A percentile compares a stretch with the other conserved stretches of the same genome.
These are phyloP conservation scores for Sphaerobolus stellatus DNA, from an alignment of 1,284 basidiomycete genomes.

Conservation along the genomic window DNA sequence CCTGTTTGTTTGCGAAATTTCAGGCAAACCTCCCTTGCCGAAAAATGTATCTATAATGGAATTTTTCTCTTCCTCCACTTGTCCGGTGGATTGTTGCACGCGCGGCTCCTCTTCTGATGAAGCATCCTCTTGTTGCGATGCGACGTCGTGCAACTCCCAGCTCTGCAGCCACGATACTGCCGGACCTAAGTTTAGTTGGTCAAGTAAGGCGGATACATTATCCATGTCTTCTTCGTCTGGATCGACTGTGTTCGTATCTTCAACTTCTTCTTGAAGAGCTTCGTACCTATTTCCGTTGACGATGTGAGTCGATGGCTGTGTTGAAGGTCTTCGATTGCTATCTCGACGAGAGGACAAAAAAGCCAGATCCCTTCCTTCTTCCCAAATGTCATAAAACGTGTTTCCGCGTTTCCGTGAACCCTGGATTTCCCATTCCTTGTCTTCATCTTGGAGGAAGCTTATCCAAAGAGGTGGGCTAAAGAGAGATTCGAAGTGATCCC, in stretches of 20 bases:
- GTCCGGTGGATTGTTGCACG: not conserved
- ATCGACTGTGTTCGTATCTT: not conserved
- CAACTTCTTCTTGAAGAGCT: not conserved
- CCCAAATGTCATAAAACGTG: conserved; percentile 1
- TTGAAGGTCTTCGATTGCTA: not conserved
- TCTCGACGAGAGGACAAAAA: not conserved
- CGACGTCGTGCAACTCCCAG: not conserved
- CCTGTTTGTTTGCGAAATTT: conserved; percentile 35
- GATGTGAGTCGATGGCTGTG: not conserved
- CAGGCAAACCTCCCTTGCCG: conserved; percentile 32
- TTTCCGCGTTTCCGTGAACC: not conserved
- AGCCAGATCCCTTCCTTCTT: conserved; percentile 1
- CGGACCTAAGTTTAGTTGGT: not conserved
- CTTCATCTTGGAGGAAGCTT: not conserved
- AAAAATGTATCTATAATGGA: conserved; percentile 18
- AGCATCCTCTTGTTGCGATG: not conserved
- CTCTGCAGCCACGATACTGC: conserved; percentile 4
- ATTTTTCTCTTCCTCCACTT: not conserved
- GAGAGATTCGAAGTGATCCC: not conserved
- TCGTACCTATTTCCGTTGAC: not conserved
- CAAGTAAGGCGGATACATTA: no score
- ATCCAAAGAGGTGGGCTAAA: not conserved
- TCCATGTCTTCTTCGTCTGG: conserved; percentile 1
- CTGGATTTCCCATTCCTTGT: not conserved
- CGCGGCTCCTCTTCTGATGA: not conserved